A percentile compares a stretch with the other conserved stretches of the same genome.
phyloP scores from a whole-genome alignment of 495 filamentous ascomycete genomes.

The Penicillium manginii region DNA sequence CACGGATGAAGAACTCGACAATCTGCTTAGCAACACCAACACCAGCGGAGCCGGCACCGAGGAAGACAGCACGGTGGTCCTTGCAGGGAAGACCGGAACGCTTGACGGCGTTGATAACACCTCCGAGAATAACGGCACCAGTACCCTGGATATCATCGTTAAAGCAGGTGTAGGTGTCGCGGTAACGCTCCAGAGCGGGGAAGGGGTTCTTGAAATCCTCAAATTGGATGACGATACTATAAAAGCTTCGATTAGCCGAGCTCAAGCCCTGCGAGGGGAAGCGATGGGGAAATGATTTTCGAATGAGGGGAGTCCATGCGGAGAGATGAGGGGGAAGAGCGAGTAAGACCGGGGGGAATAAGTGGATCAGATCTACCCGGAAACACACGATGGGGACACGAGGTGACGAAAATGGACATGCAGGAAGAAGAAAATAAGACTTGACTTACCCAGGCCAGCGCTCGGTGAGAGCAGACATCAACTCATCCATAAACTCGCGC shows the following conservation, averaged over 20 bases:
- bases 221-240: conserved; percentile 91
- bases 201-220: conserved; percentile 99
- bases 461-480: conserved; percentile 90
- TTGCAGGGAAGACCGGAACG: conserved; percentile 82
- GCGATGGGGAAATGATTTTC: neutral
- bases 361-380: conserved; percentile 19
- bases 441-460: conserved; percentile 75
- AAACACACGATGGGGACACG: conserved; percentile 16
- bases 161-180: conserved; percentile 88
- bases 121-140: conserved; percentile 90
- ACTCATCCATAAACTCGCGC: conserved; percentile 93
- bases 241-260: conserved; percentile 12
- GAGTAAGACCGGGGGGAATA: neutral
- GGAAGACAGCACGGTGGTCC: conserved; percentile 93
- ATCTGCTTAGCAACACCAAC: conserved; percentile 98
- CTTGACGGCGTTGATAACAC: conserved; percentile 93
- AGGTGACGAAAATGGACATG: neutral
- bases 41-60: conserved; percentile 93
- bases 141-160: conserved; percentile 99
- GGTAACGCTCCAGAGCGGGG: conserved; percentile 88
- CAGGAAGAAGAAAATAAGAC: neutral
- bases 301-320: conserved; percentile 6
- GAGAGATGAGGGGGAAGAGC: conserved; percentile 14
- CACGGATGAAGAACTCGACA: conserved; percentile 91
- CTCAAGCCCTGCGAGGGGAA: neutral